Conservation (phyloP, 2,329 filamentous ascomycete genomes). For the Zalaria obscura region DNA sequence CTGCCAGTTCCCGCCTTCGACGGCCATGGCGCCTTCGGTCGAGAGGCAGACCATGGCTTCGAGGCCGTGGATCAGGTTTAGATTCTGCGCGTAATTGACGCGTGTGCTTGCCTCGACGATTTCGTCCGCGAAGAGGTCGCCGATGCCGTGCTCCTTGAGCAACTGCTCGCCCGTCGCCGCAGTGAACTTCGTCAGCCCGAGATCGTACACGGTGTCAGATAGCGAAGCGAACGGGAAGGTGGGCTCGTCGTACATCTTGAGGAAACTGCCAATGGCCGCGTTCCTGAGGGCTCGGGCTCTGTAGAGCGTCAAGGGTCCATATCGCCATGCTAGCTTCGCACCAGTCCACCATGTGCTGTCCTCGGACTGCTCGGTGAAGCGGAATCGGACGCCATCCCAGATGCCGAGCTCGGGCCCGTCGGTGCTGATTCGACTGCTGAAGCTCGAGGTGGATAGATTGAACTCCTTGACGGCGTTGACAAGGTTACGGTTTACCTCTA, state of each 20-base stretch:
- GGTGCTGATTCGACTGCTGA: conserved; percentile 25
- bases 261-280: conserved; percentile 54
- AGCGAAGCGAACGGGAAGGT: conserved; percentile 75
- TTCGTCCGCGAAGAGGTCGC: conserved; percentile 55
- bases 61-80: conserved; percentile 73
- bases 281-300: conserved; percentile 48
- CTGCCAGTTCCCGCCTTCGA: conserved; percentile 81
- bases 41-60: conserved; percentile 90
- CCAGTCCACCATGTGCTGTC: conserved; percentile 64
- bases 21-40: conserved; percentile 64
- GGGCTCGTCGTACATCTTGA: conserved; percentile 66
- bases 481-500: conserved; percentile 70
- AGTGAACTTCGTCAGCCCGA: conserved; percentile 54
- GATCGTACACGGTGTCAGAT: conserved; percentile 49
- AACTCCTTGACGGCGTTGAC: conserved; percentile 58
- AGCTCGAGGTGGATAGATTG: conserved; percentile 40
- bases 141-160: conserved; percentile 53
- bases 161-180: conserved; percentile 60
- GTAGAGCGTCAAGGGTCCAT: conserved; percentile 66
- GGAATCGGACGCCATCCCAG: conserved; percentile 69
- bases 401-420: conserved; percentile 51
- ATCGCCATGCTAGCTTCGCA: conserved; percentile 69
- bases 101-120: conserved; percentile 82
- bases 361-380: conserved; percentile 50
- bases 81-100: conserved; percentile 88